Percentiles rank a stretch among this genome's conserved stretches.
phyloP scores from a whole-genome alignment of 2,329 filamentous ascomycete species.

The Nemania serpens region DNA sequence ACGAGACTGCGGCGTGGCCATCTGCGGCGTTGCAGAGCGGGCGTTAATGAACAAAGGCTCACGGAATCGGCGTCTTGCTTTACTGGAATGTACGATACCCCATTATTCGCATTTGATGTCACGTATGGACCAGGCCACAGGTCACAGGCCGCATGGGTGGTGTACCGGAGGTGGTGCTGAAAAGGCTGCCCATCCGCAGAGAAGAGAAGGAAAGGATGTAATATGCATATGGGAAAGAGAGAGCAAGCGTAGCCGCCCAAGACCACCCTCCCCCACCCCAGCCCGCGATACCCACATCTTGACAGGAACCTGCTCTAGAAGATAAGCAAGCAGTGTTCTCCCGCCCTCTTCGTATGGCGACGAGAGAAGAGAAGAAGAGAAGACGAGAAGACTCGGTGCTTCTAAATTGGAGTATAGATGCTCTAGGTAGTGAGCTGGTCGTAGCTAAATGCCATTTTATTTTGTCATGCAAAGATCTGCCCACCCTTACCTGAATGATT shows the following conservation, averaged over 20 bases:
- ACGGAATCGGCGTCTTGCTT: conserved; percentile 26
- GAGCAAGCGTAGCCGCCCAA: conserved; percentile 2
- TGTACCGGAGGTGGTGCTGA: conserved; percentile 1
- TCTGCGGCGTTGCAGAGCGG: conserved; percentile 20
- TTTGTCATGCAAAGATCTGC: not conserved
- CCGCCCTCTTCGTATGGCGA: conserved; percentile 5
- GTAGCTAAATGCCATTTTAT: conserved; percentile 17
- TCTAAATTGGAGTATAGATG: conserved; percentile 20
- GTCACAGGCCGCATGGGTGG: conserved; percentile 21
- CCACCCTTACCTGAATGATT: not conserved
- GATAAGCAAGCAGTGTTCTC: conserved; percentile 2
- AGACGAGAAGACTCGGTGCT: conserved; percentile 16
- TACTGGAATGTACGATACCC: conserved; percentile 31
- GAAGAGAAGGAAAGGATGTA: conserved; percentile 22
- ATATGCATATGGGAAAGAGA: conserved; percentile 10
- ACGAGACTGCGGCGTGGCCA: conserved; percentile 16
- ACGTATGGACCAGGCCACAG: conserved; percentile 20
- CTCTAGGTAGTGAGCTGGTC: conserved; percentile 24
- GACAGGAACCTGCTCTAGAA: conserved; percentile 11
- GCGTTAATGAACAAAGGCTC: conserved; percentile 14
- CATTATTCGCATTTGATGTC: conserved; percentile 26
- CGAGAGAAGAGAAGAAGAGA: not conserved
- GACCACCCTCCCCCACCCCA: not conserved
- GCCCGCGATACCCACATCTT: not conserved
- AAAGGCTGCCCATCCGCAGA: conserved; percentile 8